phyloP scores from a whole-genome alignment of 169 alveolate species.

The Miamiensis avidus region DNA sequence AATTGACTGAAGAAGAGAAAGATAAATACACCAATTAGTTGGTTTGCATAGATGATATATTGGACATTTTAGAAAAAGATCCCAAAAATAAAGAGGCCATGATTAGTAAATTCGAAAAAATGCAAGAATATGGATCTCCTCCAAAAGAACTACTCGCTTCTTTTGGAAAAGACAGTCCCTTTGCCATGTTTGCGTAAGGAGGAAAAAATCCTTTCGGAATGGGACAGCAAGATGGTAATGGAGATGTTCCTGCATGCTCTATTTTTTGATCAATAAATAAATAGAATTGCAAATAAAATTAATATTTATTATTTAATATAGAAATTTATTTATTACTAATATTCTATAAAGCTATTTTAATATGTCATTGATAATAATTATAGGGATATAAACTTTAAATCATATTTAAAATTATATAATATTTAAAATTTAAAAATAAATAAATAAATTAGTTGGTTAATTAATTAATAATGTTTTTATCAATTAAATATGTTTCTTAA shows the following conservation, averaged over 20 bases:
- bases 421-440: too few relatives aligned
- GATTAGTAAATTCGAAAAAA: constrained; percentile 31
- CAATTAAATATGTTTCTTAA: not conserved
- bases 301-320: too few relatives aligned
- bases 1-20: constrained; percentile 2
- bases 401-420: too few relatives aligned
- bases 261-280: not conserved
- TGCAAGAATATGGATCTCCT: constrained; percentile 27
- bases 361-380: too few relatives aligned
- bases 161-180: constrained; percentile 10
- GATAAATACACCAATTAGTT: constrained; percentile 2
- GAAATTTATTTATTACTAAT: too few relatives aligned
- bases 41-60: constrained; percentile 8
- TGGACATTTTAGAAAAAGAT: constrained; percentile 9
- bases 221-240: not conserved
- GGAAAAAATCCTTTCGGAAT: not conserved
- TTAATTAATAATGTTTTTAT: too few relatives aligned
- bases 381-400: too few relatives aligned
- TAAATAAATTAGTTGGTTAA: too few relatives aligned
- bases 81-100: constrained; percentile 21
- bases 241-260: not conserved
- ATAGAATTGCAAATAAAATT: too few relatives aligned
- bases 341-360: too few relatives aligned
- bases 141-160: constrained; percentile 12
- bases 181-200: not conserved